phyloP scores from a whole-genome alignment of 768 basidiomycete species.

The Tephrocybe sp. region DNA sequence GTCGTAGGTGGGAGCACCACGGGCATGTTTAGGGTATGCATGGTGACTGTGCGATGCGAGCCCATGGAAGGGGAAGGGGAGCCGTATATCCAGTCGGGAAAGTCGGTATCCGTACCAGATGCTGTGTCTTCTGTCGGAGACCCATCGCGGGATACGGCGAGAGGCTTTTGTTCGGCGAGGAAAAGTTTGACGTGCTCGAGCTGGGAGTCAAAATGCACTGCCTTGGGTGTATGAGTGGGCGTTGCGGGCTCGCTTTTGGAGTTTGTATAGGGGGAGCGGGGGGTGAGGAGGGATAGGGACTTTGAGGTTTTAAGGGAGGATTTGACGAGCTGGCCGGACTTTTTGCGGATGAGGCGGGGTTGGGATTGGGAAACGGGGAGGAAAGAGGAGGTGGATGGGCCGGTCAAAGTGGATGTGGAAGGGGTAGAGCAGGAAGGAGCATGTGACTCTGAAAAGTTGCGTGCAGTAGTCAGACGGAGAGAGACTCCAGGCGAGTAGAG shows the following conservation, averaged over 20 bases:
- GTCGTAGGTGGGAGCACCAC: slow-evolving; percentile 24
- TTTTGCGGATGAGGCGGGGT: slow-evolving; percentile 73
- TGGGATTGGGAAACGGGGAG: slow-evolving; percentile 21
- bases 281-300: slow-evolving; percentile 53
- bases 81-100: slow-evolving; percentile 67
- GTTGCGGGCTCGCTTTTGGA: slow-evolving; percentile 77
- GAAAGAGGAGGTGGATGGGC: slow-evolving; percentile 22
- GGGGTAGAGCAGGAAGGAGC: slow-evolving; percentile 19
- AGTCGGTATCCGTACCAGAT: slow-evolving; percentile 76
- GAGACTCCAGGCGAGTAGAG: slow-evolving; percentile 40
- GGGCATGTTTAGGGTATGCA: slow-evolving; percentile 72
- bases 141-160: slow-evolving; percentile 88
- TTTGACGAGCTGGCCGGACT: slow-evolving; percentile 91
- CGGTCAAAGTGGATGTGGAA: slow-evolving; percentile 2
- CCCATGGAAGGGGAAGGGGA: slow-evolving; percentile 12
- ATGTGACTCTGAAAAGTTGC: slow-evolving; percentile 29
- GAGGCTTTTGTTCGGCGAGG: slow-evolving; percentile 90
- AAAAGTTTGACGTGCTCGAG: slow-evolving; percentile 95
- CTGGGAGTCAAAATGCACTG: slow-evolving; percentile 89
- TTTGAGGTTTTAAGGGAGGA: slow-evolving; percentile 80
- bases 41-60: slow-evolving; percentile 39
- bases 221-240: slow-evolving; percentile 67
- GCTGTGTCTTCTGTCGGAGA: slow-evolving; percentile 80
- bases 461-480: slow-evolving; percentile 29
- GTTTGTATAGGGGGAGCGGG: slow-evolving; percentile 31